These are phyloP conservation scores for Podospora bellae-mahoneyi DNA, from an alignment of 495 filamentous ascomycete genomes.

Conservation along the genomic window DNA sequence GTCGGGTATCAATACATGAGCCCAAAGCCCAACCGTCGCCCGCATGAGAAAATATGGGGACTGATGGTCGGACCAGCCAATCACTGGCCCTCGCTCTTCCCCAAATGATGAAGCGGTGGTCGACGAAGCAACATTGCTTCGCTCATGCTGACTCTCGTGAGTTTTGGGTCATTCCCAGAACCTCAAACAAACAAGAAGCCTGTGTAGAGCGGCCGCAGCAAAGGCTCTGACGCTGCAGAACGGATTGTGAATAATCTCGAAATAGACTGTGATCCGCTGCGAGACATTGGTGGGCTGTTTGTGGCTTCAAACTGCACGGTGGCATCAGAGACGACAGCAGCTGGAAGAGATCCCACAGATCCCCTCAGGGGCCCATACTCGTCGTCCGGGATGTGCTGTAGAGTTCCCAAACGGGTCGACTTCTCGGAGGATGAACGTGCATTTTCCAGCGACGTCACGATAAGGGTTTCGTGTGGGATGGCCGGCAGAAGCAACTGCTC, in stretches of 20 bases:
- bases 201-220: not conserved
- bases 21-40: conserved; percentile 26
- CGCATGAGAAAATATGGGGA: conserved; percentile 12
- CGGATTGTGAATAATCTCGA: not conserved
- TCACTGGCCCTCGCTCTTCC: conserved; percentile 15
- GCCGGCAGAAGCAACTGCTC: not conserved
- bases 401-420: not conserved
- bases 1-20: conserved; percentile 38
- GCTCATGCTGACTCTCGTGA: not conserved
- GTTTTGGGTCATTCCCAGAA: not conserved
- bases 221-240: not conserved
- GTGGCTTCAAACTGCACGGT: not conserved
- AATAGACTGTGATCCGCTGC: not conserved
- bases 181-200: not conserved
- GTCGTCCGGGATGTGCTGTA: not conserved
- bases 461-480: not conserved
- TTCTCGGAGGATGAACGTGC: not conserved
- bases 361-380: not conserved
- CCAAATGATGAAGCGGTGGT: not conserved
- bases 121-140: conserved; percentile 16
- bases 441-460: not conserved
- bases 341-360: not conserved
- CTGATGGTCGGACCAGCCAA: conserved; percentile 23
- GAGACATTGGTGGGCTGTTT: not conserved
- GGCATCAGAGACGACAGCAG: not conserved